Percentiles rank a stretch among this genome's conserved stretches.
phyloP scores from a whole-genome alignment of 192 early-diverging fungal genomes.

The Podila minutissima region DNA sequence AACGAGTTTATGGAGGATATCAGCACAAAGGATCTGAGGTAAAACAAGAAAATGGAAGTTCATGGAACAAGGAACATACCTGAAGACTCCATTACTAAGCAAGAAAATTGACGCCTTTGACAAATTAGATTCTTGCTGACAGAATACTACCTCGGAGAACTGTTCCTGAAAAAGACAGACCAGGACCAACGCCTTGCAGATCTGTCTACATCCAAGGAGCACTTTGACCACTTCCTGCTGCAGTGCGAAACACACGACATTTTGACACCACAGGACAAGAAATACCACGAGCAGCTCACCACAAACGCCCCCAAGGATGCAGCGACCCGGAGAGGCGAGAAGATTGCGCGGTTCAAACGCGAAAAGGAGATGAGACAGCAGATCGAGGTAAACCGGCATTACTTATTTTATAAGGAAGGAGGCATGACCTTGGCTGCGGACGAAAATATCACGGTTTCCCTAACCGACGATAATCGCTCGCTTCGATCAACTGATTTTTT shows the following conservation, averaged over 20 bases:
- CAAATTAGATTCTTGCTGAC: conserved; percentile 62
- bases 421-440: too few species aligned
- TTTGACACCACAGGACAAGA: conserved; percentile 48
- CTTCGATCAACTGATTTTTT: too few species aligned
- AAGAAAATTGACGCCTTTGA: background rate
- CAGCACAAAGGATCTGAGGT: conserved; percentile 80
- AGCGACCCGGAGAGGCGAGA: conserved; percentile 68
- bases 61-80: background rate
- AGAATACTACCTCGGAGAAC: conserved; percentile 66
- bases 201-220: conserved; percentile 57
- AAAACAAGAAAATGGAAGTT: background rate
- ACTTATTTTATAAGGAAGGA: background rate
- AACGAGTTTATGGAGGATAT: conserved; percentile 94
- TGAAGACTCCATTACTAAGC: background rate
- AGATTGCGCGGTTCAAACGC: conserved; percentile 80
- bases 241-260: conserved; percentile 42
- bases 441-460: too few species aligned
- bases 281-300: conserved; percentile 53
- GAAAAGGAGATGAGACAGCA: conserved; percentile 76
- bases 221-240: conserved; percentile 36
- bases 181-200: conserved; percentile 51
- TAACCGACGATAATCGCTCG: too few species aligned
- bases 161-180: conserved; percentile 55
- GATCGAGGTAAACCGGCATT: conserved; percentile 45
- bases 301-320: conserved; percentile 54